A percentile compares a stretch with the other conserved stretches of the same genome.
phyloP scores from a whole-genome alignment of 441 rosid genomes.

The Pelargonium fulgidum region DNA sequence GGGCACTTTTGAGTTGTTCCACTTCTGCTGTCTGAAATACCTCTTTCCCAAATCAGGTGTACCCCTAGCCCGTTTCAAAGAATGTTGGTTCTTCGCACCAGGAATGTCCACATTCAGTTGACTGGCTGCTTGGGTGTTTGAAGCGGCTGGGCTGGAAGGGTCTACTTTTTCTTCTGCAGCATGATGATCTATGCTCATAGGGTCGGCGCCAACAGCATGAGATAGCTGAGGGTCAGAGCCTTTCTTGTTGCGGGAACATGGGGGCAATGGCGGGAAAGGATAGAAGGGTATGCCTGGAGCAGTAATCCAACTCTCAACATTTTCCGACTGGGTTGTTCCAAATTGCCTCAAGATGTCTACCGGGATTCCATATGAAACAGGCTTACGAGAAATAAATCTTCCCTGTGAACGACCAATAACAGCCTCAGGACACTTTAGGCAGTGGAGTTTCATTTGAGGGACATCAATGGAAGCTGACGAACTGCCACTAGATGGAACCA shows the following conservation, averaged over 20 bases:
- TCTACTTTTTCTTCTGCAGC: constrained; percentile 10
- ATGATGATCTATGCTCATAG: constrained; percentile 7
- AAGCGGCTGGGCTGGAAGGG: neutral
- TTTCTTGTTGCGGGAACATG: constrained; percentile 39
- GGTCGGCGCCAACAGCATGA: constrained; percentile 20
- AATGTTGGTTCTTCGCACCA: constrained; percentile 27
- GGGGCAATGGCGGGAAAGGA: constrained; percentile 60
- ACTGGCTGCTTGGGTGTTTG: constrained; percentile 26
- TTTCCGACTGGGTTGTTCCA: constrained; percentile 48
- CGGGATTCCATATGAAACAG: constrained; percentile 86
- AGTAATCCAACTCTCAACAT: constrained; percentile 45
- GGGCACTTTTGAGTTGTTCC: constrained; percentile 32
- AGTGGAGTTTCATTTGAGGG: constrained; percentile 21
- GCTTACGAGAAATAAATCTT: constrained; percentile 55
- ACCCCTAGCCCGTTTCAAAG: constrained; percentile 44
- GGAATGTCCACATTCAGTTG: constrained; percentile 28
- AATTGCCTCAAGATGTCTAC: constrained; percentile 50
- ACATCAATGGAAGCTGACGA: constrained; percentile 26
- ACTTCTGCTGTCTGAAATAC: constrained; percentile 81
- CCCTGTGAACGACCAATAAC: constrained; percentile 46
- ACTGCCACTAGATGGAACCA: constrained; percentile 27
- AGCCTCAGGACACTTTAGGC: constrained; percentile 26
- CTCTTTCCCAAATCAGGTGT: constrained; percentile 60
- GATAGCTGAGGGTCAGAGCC: constrained; percentile 18
- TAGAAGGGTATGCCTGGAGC: constrained; percentile 51